Conservation (phyloP, 2,329 filamentous ascomycete species). For the Diplodia seriata region DNA sequence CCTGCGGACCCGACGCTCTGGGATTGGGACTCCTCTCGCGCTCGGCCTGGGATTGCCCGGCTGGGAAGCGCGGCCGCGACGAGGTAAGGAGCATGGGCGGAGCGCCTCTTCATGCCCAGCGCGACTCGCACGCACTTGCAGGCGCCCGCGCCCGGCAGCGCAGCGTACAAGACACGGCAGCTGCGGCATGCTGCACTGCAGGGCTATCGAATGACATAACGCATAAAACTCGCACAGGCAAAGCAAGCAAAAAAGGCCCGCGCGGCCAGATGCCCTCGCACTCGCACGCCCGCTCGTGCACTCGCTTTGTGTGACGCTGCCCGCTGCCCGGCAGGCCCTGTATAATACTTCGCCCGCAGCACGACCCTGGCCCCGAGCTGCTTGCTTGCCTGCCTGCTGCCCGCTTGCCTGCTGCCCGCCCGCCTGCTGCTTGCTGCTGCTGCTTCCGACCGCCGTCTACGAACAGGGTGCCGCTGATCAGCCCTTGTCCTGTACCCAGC, state of each 20-base stretch:
- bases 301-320: constrained; percentile 18
- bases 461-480: constrained; percentile 18
- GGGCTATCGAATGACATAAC: constrained; percentile 17
- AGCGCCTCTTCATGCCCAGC: constrained; percentile 27
- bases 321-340: not conserved
- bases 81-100: constrained; percentile 17
- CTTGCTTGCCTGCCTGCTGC: constrained; percentile 14
- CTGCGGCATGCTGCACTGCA: constrained; percentile 7
- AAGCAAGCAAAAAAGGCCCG: constrained; percentile 25
- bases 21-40: constrained; percentile 25
- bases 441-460: constrained; percentile 9
- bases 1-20: constrained; percentile 14
- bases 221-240: constrained; percentile 20
- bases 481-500: constrained; percentile 17
- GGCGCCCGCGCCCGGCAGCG: not conserved
- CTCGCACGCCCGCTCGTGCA: constrained; percentile 16
- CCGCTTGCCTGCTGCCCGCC: not conserved
- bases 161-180: constrained; percentile 19
- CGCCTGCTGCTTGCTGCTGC: not conserved
- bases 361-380: constrained; percentile 9
- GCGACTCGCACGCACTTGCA: constrained; percentile 22
- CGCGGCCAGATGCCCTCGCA: constrained; percentile 16
- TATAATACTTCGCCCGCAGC: constrained; percentile 5
- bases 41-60: constrained; percentile 23
- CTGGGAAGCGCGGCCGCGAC: constrained; percentile 18